Percentiles rank a stretch among this genome's conserved stretches.
Evolutionary conservation across 768 basidiomycete genomes (phyloP).

Genomic region (Leccinum subgranulosum): DNA sequence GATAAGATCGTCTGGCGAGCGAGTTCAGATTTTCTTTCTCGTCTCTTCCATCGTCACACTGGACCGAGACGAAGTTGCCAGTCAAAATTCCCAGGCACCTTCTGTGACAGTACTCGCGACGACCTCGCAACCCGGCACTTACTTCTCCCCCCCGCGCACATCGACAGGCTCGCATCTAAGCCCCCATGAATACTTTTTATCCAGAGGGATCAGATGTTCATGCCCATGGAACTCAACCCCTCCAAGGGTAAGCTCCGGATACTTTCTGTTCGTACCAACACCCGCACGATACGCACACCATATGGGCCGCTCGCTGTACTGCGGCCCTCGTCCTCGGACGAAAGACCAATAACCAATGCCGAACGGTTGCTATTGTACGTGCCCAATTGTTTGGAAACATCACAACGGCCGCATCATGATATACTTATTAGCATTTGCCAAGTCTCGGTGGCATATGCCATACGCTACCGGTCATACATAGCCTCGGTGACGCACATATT

Average conservation of each 20-base stretch:
- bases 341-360: not conserved
- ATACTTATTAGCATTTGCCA: not conserved
- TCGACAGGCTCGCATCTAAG: not conserved
- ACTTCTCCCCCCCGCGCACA: not conserved
- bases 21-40: not conserved
- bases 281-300: not conserved
- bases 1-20: not conserved
- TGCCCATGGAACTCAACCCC: not conserved
- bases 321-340: not conserved
- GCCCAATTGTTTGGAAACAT: not conserved
- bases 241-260: not conserved
- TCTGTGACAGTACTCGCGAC: not conserved
- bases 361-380: not conserved
- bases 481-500: not conserved
- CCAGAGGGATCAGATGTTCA: not conserved
- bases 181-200: not conserved
- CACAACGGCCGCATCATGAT: not conserved
- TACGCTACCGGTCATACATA: not conserved
- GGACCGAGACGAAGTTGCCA: not conserved
- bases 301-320: not conserved
- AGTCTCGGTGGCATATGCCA: not conserved
- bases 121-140: not conserved
- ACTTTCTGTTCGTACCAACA: not conserved
- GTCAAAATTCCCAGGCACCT: not conserved
- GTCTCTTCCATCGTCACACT: no score